Base-by-base conservation (phyloP, 1,284 basidiomycete species). In the Ceratobasidium sp. region DNA sequence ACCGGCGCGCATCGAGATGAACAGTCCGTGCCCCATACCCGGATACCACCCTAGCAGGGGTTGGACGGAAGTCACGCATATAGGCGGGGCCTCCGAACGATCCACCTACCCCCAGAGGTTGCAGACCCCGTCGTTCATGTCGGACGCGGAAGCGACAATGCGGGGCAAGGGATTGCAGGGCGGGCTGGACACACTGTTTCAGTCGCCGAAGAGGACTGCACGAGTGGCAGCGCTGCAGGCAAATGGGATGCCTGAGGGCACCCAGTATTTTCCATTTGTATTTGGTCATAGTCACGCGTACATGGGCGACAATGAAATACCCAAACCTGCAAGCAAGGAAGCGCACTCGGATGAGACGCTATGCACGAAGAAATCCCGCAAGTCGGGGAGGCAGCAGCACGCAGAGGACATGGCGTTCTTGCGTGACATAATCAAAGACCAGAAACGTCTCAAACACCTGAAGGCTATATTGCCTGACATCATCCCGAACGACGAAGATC, bases 291-390 rank as follows among this genome's bases (percentile, higher is more conserved):
- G n/a, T n/a, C n/a, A n/a, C n/a, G n/a, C n/a, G n/a, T n/a, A n/a
- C n/a, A n/a, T n/a, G n/a, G n/a, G n/a, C n/a, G n/a, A n/a, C n/a
- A n/a, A 4, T 11, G 35, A 11, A 38, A 38, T 11, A 5, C 4
- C 35, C 35, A 38, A 13, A 28, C 35, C 30, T 16, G 16, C 23
- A 18, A 16, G 30, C 23, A 28, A 11, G 5, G 41, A 61, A n/a
- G 18, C 58, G 44, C 58, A 41, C 41, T 61, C 58, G 3, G 58
- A 61, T 26, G 43, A 61, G 58, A 61, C 58, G 1, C 23, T 61
- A 28, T 41, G 28, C 14, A 11, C 38, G 44, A 26, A 11, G 1
- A 61, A 46, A 14, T 47, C 30, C 14, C 44, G n/a, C 14, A 46
- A 30, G 26, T 44, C 58, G 18, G 26, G 18, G 26, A 8, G 26